A percentile compares a stretch with the other conserved stretches of the same genome.
Conservation (phyloP, 1,284 basidiomycete species). For the Trametes versicolor region DNA sequence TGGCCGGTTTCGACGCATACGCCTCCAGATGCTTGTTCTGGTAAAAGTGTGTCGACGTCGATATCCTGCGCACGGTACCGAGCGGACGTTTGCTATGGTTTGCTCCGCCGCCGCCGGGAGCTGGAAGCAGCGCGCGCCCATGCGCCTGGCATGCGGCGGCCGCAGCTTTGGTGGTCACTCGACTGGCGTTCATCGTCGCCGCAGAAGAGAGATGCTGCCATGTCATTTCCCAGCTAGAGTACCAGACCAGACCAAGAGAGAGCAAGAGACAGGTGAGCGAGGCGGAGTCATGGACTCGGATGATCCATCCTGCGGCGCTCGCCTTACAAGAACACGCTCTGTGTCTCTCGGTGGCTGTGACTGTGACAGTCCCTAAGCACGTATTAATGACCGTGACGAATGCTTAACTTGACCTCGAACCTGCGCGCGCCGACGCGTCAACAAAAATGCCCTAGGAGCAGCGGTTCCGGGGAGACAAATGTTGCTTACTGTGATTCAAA, state of each 20-base stretch:
- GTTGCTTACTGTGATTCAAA: too few relatives aligned
- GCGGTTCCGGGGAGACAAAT: not conserved
- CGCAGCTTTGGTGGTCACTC: slow-evolving; percentile 4
- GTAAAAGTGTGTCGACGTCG: slow-evolving; percentile 72
- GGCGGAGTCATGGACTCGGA: slow-evolving; percentile 30
- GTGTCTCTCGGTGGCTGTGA: slow-evolving; percentile 17
- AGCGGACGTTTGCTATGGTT: not conserved
- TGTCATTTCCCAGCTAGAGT: slow-evolving; percentile 26
- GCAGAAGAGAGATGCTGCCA: slow-evolving; percentile 23
- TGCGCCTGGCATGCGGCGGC: slow-evolving; percentile 5
- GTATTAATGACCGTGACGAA: not conserved
- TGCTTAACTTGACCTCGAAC: not conserved
- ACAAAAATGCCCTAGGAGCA: too few relatives aligned
- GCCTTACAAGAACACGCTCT: slow-evolving; percentile 4
- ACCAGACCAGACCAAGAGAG: slow-evolving; percentile 7
- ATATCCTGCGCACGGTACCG: slow-evolving; percentile 25
- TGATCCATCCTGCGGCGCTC: slow-evolving; percentile 18
- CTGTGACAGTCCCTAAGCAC: not conserved
- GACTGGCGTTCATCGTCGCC: slow-evolving; percentile 19
- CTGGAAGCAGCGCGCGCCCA: not conserved
- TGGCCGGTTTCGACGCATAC: slow-evolving; percentile 81
- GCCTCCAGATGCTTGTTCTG: slow-evolving; percentile 86
- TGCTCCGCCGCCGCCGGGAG: not conserved
- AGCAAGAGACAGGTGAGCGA: not conserved
- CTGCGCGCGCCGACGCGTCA: not conserved